phyloP scores from a whole-genome alignment of 352 stramenopile genomes.

The Pythium utonaiense region DNA sequence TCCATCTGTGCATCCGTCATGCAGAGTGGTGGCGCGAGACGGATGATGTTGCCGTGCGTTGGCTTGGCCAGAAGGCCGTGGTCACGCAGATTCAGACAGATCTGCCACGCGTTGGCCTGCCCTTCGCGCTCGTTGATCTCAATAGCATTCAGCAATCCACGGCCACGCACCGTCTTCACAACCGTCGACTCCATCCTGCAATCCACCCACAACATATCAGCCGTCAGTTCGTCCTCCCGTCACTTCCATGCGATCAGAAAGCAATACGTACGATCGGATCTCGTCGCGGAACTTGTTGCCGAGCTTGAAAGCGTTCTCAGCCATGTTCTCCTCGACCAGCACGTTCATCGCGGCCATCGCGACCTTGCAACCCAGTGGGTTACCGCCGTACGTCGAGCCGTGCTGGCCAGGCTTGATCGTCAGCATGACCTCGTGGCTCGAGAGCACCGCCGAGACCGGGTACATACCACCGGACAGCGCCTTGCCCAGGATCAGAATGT shows the following conservation, averaged over 20 bases:
- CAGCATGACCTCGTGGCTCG: constrained; percentile 97
- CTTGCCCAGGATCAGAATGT: constrained; percentile 97
- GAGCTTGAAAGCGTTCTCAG: constrained; percentile 91
- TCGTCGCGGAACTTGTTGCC: constrained; percentile 92
- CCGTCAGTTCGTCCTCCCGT: too few relatives aligned
- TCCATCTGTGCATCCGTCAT: constrained; percentile 94
- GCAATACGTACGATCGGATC: constrained; percentile 61
- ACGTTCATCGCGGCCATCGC: constrained; percentile 96
- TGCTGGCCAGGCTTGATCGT: constrained; percentile 97
- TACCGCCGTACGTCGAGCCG: constrained; percentile 96
- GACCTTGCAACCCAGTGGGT: constrained; percentile 96
- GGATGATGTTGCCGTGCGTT: constrained; percentile 98
- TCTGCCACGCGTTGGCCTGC: constrained; percentile 89
- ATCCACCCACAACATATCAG: not conserved
- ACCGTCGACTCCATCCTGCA: constrained; percentile 56
- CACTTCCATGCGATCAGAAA: too few relatives aligned
- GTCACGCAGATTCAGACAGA: constrained; percentile 95
- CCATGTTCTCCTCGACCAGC: constrained; percentile 95
- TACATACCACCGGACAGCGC: constrained; percentile 96
- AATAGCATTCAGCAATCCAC: constrained; percentile 97
- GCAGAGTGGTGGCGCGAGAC: constrained; percentile 94
- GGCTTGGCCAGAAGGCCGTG: constrained; percentile 98
- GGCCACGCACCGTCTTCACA: constrained; percentile 88
- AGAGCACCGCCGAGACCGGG: constrained; percentile 96
- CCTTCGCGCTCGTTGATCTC: constrained; percentile 93